A percentile compares a stretch with the other conserved stretches of the same genome.
Conservation (phyloP, 2,329 filamentous ascomycete genomes). For the Phialophora verrucosa region DNA sequence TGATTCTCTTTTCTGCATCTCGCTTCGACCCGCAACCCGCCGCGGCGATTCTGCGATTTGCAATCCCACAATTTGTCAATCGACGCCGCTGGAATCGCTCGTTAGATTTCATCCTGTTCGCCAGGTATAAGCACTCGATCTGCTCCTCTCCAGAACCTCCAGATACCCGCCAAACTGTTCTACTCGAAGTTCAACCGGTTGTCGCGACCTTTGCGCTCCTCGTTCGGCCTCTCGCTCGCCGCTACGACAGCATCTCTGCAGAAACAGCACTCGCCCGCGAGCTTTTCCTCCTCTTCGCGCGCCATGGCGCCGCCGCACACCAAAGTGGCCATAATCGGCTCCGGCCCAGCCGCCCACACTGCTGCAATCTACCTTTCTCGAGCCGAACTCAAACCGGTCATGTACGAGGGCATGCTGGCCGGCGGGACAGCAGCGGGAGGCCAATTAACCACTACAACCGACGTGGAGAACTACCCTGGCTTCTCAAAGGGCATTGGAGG, state of each 20-base stretch:
- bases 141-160: neutral
- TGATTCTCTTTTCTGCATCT: slow-evolving; percentile 5
- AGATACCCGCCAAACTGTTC: slow-evolving; percentile 81
- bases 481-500: slow-evolving; percentile 91
- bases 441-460: slow-evolving; percentile 96
- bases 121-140: neutral
- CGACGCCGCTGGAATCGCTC: slow-evolving; percentile 22
- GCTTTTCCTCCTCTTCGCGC: slow-evolving; percentile 56
- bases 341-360: slow-evolving; percentile 95
- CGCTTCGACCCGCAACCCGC: slow-evolving; percentile 11
- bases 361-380: slow-evolving; percentile 95
- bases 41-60: slow-evolving; percentile 14
- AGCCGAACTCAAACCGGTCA: slow-evolving; percentile 89
- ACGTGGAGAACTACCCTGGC: slow-evolving; percentile 97
- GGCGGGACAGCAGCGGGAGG: slow-evolving; percentile 95
- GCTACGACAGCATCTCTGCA: slow-evolving; percentile 70
- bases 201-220: slow-evolving; percentile 68
- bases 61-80: slow-evolving; percentile 22
- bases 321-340: slow-evolving; percentile 69
- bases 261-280: slow-evolving; percentile 53
- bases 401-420: slow-evolving; percentile 98
- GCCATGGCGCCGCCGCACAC: slow-evolving; percentile 70
- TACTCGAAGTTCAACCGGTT: slow-evolving; percentile 73
- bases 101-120: slow-evolving; percentile 7
- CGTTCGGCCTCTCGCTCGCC: slow-evolving; percentile 72